Evolutionary conservation across 257 asterid species (phyloP).

Genomic region (Verbena officinalis): DNA sequence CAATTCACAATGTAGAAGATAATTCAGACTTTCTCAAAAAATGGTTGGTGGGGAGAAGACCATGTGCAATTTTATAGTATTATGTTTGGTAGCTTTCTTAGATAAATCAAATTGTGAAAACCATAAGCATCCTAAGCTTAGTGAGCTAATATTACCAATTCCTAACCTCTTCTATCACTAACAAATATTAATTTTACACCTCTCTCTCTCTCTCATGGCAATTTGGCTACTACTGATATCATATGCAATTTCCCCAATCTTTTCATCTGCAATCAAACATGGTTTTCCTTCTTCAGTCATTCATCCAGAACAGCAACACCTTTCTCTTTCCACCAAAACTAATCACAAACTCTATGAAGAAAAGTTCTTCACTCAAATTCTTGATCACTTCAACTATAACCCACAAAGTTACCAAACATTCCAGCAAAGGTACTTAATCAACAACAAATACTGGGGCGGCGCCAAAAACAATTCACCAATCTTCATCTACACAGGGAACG

Average conservation of each 20-base stretch:
- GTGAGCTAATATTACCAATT: conserved; percentile 18
- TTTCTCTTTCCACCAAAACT: conserved; percentile 20
- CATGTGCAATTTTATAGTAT: no score
- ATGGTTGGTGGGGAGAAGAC: conserved; percentile 10
- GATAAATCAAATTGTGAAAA: no score
- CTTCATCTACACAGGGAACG: conserved; percentile 92
- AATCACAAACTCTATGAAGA: conserved; percentile 42
- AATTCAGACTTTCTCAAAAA: not conserved
- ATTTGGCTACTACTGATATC: conserved; percentile 28
- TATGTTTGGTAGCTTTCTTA: no score
- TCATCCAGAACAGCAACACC: conserved; percentile 34
- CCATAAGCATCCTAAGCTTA: not conserved
- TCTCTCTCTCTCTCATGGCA: conserved; percentile 37
- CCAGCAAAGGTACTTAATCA: conserved; percentile 80
- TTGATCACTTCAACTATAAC: conserved; percentile 80
- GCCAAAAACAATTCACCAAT: conserved; percentile 59
- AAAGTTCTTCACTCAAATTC: conserved; percentile 67
- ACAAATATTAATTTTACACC: not conserved
- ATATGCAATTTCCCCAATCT: conserved; percentile 11
- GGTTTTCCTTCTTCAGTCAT: conserved; percentile 47
- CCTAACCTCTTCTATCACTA: conserved; percentile 28
- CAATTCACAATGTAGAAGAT: no score
- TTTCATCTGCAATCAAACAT: conserved; percentile 24
- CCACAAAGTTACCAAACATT: conserved; percentile 76
- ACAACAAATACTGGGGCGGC: conserved; percentile 76